These are phyloP conservation scores for Aureobasidium sp. DNA, from an alignment of 2,329 filamentous ascomycete species.

Conservation along the genomic window DNA sequence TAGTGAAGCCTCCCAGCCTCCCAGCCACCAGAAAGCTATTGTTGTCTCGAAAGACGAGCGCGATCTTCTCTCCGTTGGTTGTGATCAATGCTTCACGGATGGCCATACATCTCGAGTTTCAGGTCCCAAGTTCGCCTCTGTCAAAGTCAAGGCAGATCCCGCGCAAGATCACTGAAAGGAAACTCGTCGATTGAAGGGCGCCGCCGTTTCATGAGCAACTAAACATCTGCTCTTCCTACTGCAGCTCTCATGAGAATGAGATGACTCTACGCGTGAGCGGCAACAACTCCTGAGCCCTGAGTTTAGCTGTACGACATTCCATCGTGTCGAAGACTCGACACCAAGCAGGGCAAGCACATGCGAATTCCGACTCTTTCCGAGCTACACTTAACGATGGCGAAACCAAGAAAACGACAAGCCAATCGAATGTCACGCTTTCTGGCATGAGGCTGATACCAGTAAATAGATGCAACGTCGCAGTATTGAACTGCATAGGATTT, in stretches of 20 bases:
- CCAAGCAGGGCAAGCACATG: not conserved
- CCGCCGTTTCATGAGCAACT: not conserved
- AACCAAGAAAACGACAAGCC: not conserved
- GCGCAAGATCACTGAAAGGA: not conserved
- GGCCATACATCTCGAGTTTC: not conserved
- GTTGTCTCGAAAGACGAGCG: not conserved
- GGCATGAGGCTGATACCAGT: not conserved
- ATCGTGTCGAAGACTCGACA: not conserved
- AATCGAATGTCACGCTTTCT: not conserved
- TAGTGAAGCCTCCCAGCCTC: not conserved
- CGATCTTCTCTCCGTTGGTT: not conserved
- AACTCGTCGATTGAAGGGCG: too few relatives aligned
- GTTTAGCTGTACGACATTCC: not conserved
- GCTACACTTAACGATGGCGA: not conserved
- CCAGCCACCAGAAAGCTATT: too few relatives aligned
- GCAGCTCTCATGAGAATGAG: not conserved
- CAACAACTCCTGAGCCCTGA: not conserved
- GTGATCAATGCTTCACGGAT: not conserved
- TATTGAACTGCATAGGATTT: not conserved
- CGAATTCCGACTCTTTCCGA: not conserved
- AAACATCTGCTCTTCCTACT: not conserved
- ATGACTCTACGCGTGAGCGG: not conserved
- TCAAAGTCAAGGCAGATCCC: not conserved
- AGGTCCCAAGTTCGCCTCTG: not conserved
- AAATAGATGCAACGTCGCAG: constrained; percentile 6